Evolutionary conservation across 352 stramenopile species (phyloP), one percentile per base, ranked within the genome.

Genomic region (Globisporangium uncinulatum): DNA sequence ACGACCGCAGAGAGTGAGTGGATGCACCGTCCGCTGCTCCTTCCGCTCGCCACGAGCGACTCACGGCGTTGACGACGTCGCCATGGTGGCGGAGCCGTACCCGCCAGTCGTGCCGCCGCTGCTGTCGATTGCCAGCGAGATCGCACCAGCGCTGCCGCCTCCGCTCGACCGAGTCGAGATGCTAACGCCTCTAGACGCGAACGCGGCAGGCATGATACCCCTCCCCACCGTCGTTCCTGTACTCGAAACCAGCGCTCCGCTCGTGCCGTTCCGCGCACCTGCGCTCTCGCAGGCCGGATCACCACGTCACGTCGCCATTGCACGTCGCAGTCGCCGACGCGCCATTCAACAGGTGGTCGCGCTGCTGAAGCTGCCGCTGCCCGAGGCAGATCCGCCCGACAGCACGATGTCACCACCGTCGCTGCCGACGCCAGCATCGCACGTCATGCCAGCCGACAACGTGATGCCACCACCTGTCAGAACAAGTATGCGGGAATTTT

Each of bases 1-100:
- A 31, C 32, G 34, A 20, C 6, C n/a, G 41, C 6, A 14, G 6
- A 43, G 32, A 8, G 24, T 29, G 24, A 29, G 24, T 29, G 24
- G 4, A 53, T 46, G 44, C 48, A 61, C 60, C 60, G 61, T 66
- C 24, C 54, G 60, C 42, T 66, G 54, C 13, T 19, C 19, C 29
- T 60, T 60, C 48, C 57, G 57, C 11, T 66, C 60, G 17, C 32
- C 49, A 54, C 58, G 47, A 21, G 31, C 57, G 41, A 54, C 57
- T 54, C 53, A 61, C 48, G 54, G 61, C n/a, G 54, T 54, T 45
- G 50, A 59, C 13, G 4, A n/a, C 11, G 14, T 19, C n/a, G 21
- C n/a, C 11, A 6, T 43, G 21, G 8, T 29, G 20, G 19, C 20
- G 36, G 2, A 29, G 24, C 24, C 24, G 24, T 1, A 29, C 24